phyloP scores from a whole-genome alignment of 805 yeast species.

The Kazachstania martiniae region DNA sequence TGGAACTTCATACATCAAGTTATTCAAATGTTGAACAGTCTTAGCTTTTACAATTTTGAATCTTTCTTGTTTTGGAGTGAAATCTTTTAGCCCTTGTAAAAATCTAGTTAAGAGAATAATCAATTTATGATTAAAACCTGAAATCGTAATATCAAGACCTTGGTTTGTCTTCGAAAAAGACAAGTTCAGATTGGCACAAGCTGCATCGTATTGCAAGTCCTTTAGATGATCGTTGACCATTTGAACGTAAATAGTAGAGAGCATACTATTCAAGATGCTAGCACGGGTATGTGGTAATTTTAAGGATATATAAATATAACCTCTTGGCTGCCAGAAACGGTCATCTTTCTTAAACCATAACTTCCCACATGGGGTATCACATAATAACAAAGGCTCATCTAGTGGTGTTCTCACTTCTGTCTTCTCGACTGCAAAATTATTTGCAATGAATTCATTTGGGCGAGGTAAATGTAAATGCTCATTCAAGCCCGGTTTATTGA shows the following conservation, averaged over 20 bases:
- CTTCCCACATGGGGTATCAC: conserved; percentile 37
- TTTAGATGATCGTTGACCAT: conserved; percentile 60
- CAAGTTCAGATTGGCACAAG: conserved; percentile 63
- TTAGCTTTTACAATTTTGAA: conserved; percentile 61
- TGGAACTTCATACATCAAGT: conserved; percentile 65
- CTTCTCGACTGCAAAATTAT: conserved; percentile 54
- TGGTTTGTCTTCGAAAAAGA: conserved; percentile 49
- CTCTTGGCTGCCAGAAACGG: conserved; percentile 80
- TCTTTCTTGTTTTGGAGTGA: conserved; percentile 43
- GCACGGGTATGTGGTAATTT: conserved; percentile 53
- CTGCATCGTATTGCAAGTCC: conserved; percentile 74
- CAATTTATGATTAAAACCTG: conserved; percentile 80
- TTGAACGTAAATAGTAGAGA: conserved; percentile 55
- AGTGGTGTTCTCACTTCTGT: conserved; percentile 25
- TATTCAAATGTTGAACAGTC: conserved; percentile 48
- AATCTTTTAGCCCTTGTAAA: conserved; percentile 40
- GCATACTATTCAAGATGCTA: conserved; percentile 47
- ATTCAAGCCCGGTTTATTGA: conserved; percentile 26
- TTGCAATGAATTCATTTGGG: conserved; percentile 74
- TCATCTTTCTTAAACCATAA: conserved; percentile 90
- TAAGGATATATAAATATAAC: conserved; percentile 52
- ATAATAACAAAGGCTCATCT: conserved; percentile 53
- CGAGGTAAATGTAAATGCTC: conserved; percentile 48
- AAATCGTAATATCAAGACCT: conserved; percentile 56
- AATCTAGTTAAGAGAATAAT: conserved; percentile 51